A percentile compares a stretch with the other conserved stretches of the same genome.
phyloP scores from a whole-genome alignment of 495 filamentous ascomycete species.

The Amphirosellinia nigrospora region DNA sequence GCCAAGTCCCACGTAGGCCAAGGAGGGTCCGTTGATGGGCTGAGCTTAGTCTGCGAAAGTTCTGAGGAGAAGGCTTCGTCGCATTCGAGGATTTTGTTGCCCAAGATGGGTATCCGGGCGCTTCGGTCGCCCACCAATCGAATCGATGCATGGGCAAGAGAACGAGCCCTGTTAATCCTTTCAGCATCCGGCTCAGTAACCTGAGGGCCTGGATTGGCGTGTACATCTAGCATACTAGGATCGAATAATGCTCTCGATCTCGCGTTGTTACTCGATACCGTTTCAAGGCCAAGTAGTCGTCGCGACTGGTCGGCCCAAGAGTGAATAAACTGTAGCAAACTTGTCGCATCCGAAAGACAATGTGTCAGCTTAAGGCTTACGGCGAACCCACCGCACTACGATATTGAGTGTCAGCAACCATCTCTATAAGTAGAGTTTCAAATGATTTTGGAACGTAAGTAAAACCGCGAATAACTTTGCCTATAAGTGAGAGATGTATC shows the following conservation, averaged over 20 bases:
- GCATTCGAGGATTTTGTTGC: conserved; percentile 31
- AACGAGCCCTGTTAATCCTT: conserved; percentile 33
- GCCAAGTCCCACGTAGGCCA: conserved; percentile 43
- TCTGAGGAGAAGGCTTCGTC: conserved; percentile 31
- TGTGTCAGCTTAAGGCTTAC: conserved; percentile 53
- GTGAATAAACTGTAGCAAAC: conserved; percentile 54
- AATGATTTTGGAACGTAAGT: too few species aligned
- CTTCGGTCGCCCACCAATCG: conserved; percentile 41
- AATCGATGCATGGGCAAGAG: conserved; percentile 46
- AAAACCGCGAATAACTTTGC: too few species aligned
- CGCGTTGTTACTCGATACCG: not conserved
- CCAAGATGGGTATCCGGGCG: conserved; percentile 36
- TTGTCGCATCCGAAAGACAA: conserved; percentile 54
- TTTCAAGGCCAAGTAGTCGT: conserved; percentile 15
- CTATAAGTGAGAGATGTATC: not conserved
- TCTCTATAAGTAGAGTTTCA: not conserved
- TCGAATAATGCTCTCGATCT: conserved; percentile 39
- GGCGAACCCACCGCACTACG: conserved; percentile 47
- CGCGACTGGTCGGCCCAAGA: conserved; percentile 46
- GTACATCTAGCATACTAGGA: conserved; percentile 39
- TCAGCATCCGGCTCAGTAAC: conserved; percentile 31
- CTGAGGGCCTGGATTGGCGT: conserved; percentile 37
- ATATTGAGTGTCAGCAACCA: not conserved
- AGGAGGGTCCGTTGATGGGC: conserved; percentile 40
- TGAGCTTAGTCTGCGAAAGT: conserved; percentile 25